Evolutionary conservation across 306 rosid genomes (phyloP).

Genomic region (Alnus rubra): DNA sequence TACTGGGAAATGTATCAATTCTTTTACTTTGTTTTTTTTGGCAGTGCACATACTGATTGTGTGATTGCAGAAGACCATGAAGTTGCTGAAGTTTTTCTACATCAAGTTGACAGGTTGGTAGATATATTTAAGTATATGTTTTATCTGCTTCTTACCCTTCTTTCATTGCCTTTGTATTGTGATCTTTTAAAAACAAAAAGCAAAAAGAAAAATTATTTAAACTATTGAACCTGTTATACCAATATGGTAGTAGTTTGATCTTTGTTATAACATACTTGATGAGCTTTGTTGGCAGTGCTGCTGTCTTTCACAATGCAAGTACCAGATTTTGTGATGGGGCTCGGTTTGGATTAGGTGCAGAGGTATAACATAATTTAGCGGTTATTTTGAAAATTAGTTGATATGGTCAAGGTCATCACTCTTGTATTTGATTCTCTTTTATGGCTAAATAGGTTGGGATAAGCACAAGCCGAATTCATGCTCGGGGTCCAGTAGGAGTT

Average conservation of each 20-base stretch:
- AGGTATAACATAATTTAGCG: slow-evolving; percentile 50
- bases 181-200: neutral
- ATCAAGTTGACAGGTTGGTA: slow-evolving; percentile 84
- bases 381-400: neutral
- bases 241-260: neutral
- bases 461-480: slow-evolving; percentile 97
- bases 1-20: slow-evolving; percentile 3
- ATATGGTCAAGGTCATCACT: slow-evolving; percentile 10
- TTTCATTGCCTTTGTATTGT: neutral
- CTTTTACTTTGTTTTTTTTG: slow-evolving; percentile 19
- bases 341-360: slow-evolving; percentile 97
- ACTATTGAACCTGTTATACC: neutral
- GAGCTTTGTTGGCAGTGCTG: slow-evolving; percentile 68
- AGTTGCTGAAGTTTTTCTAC: slow-evolving; percentile 67
- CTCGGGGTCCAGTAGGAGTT: slow-evolving; percentile 99
- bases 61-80: slow-evolving; percentile 72
- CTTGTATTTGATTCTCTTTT: slow-evolving; percentile 11
- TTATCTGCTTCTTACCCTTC: neutral
- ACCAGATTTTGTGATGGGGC: slow-evolving; percentile 95
- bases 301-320: slow-evolving; percentile 96
- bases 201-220: too few species aligned
- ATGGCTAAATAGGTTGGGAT: slow-evolving; percentile 73
- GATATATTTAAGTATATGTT: neutral
- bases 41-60: slow-evolving; percentile 97
- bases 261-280: neutral